Evolutionary conservation across 2,329 filamentous ascomycete genomes (phyloP), one percentile per base, ranked within the genome.

Genomic region (Aschersonia sp.): DNA sequence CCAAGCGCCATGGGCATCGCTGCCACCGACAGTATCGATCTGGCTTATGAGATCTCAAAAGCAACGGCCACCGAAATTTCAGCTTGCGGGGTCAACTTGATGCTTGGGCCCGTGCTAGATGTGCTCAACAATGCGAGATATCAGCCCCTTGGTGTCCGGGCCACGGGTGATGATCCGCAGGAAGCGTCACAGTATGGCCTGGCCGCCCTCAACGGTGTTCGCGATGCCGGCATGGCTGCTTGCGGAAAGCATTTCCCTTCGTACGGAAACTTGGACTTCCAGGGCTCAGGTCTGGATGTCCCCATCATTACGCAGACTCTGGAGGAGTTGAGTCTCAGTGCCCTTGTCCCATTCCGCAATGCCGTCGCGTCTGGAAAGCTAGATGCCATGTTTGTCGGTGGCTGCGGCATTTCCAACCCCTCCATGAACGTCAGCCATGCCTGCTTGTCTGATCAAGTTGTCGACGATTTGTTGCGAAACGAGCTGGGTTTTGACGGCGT

Each of bases 241-340:
- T 89, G 92, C 59, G 91, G 91, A 49, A 97, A 97, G 63, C 91
- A 97, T 63, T 96, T 97, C 56, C 91, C 91, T 3, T 95, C 89
- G 0, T 97, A 96, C 59, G 91, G 91, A 32, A 96, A 95, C 57
- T 72, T 97, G 20, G 89, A 96, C 61, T 95, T 96, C 56, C 77
- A 94, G 2, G 89, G 89, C 9, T 94, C 89, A 4, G 89, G 86
- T 45, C 70, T 94, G 30, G 89, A 96, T 58, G 89, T 97, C 31
- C 91, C 91, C 10, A 92, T 94, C 51, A 96, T 97, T 56, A 96
- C 89, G 0, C 89, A 97, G 61, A 94, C 89, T 0, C 67, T 96
- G 9, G 91, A 96, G 60, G 89, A 95, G 58, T 72, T 97, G 43
- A 94, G 88, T 53, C 70, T 96, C n/a, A 94, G 84, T 56, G 91